A percentile compares a stretch with the other conserved stretches of the same genome.
Conservation (phyloP, 2,329 filamentous ascomycete genomes). For the Aspergillus sp. region DNA sequence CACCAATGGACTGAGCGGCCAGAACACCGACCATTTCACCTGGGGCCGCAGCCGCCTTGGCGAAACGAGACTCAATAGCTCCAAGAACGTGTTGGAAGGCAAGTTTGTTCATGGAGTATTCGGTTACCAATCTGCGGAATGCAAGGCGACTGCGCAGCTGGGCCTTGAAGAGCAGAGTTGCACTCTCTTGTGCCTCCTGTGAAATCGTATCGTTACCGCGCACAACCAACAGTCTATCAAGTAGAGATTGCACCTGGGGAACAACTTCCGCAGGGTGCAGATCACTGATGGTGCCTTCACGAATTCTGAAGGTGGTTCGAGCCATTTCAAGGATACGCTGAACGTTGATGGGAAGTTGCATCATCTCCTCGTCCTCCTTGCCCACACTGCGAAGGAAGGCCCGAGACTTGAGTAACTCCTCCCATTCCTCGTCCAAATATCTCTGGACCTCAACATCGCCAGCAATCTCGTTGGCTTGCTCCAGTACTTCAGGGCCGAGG, state of each 20-base stretch:
- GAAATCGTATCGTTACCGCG: conserved; percentile 82
- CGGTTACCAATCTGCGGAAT: conserved; percentile 86
- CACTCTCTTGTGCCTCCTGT: conserved; percentile 79
- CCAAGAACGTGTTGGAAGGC: conserved; percentile 91
- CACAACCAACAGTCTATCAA: conserved; percentile 79
- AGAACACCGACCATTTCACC: conserved; percentile 99
- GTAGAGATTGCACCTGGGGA: conserved; percentile 70
- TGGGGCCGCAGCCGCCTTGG: conserved; percentile 79
- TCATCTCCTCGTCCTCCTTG: conserved; percentile 76
- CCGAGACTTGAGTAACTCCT: conserved; percentile 73
- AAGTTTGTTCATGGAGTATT: conserved; percentile 82
- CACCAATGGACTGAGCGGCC: conserved; percentile 96
- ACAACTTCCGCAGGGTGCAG: conserved; percentile 86
- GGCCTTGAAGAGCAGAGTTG: conserved; percentile 89
- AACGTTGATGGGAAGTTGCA: conserved; percentile 91
- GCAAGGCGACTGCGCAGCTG: conserved; percentile 84
- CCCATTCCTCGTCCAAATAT: conserved; percentile 85
- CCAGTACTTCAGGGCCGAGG: conserved; percentile 70
- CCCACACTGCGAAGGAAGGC: conserved; percentile 70
- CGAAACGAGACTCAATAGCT: conserved; percentile 85
- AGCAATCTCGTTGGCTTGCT: conserved; percentile 81
- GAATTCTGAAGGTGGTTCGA: conserved; percentile 86
- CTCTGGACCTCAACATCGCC: conserved; percentile 86
- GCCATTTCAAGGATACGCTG: conserved; percentile 87
- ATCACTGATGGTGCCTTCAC: conserved; percentile 81